Base-by-base conservation (phyloP, 768 basidiomycete species). In the Pisolithus marmoratus region DNA sequence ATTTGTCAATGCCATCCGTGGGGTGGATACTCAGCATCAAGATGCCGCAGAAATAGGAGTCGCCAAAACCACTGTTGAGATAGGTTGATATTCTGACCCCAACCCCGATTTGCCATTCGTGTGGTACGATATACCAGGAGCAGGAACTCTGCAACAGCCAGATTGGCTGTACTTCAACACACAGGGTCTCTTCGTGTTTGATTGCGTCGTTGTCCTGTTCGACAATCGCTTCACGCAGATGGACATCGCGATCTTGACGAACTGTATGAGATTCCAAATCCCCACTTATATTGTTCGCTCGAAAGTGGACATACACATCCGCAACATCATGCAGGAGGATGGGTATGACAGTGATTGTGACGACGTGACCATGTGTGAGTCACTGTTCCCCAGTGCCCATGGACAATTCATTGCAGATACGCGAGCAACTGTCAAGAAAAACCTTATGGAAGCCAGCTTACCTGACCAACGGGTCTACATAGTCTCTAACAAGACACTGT, bases 71-170 rank as follows among this genome's bases (percentile, higher is more conserved):
- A 66, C 64, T 14, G n/a, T 45, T 24, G 20, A 41, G 23, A 45
- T 61, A 20, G 44, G 49, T 19, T 53, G 65, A 26, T 63, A 60
- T 49, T 54, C 57, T 15, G 63, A 68, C 48, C 50, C 60, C 4
- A 49, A 57, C 31, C 55, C 50, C 26, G 37, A 38, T 5, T 42
- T 44, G 20, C 57, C 48, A 1, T 51, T 60, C 37, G 53, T 63
- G 26, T 66, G 62, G 65, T 65, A 61, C 43, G 65, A 68, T 41
- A 50, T 66, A 23, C 65, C 66, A 4, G 66, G 65, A 27, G 65
- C 63, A 14, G 62, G 61, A 4, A 66, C 65, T 3, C 48, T 61
- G 14, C 51, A 45, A 26, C 54, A 59, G 20, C 56, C 58, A 14
- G 61, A 60, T 27, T 65, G 59, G 60, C 53, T 60, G 23, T 68